Conservation (phyloP, 371 early-diverging fungal species). For the Dichotomocladium elegans region DNA sequence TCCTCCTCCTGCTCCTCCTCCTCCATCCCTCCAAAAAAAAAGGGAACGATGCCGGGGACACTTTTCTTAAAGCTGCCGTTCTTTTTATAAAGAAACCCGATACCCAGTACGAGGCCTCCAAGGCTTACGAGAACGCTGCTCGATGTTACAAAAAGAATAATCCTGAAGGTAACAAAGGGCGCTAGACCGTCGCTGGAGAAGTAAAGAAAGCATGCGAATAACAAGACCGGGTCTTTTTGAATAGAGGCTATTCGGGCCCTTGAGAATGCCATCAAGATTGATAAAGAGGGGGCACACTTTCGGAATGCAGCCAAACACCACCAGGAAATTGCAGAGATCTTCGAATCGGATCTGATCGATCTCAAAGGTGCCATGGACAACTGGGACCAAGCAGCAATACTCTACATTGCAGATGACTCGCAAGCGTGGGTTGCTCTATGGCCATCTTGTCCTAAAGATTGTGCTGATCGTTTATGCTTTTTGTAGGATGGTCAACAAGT, state of each 20-base stretch:
- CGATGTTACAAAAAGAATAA: constrained; percentile 81
- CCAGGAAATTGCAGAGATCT: constrained; percentile 91
- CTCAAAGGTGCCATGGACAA: constrained; percentile 77
- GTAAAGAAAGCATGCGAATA: neutral
- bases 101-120: constrained; percentile 78
- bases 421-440: constrained; percentile 62
- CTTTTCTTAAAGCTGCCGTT: constrained; percentile 78
- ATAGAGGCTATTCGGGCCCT: constrained; percentile 75
- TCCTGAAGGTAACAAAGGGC: constrained; percentile 82
- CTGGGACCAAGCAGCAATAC: constrained; percentile 88
- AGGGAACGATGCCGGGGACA: constrained; percentile 93
- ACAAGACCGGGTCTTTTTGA: neutral
- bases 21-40: neutral
- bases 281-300: constrained; percentile 85
- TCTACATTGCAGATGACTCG: constrained; percentile 88
- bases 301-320: constrained; percentile 88
- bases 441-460: neutral
- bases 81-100: constrained; percentile 59
- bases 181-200: too few relatives aligned
- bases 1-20: neutral
- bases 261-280: constrained; percentile 69
- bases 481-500: constrained; percentile 73
- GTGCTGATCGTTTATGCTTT: neutral
- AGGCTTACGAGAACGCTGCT: constrained; percentile 79
- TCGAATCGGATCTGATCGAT: constrained; percentile 85